Conservation (phyloP, 768 basidiomycete species). For the Xerocomellus chrysenteron region DNA sequence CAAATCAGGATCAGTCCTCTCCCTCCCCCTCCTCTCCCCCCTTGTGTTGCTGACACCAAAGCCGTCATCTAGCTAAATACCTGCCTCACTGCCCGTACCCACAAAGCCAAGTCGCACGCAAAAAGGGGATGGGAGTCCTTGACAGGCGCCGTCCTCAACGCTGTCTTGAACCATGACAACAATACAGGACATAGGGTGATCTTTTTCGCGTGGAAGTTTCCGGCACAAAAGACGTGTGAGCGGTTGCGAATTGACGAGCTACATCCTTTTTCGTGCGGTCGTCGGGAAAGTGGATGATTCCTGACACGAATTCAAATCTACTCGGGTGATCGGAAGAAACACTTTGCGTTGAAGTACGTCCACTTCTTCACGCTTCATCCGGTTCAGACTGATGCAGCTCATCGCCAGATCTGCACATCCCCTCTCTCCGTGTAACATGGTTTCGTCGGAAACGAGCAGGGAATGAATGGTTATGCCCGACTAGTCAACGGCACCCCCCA, state of each 20-base stretch:
- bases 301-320: not conserved
- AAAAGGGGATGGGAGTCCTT: too few species aligned
- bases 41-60: conserved; percentile 25
- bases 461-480: not conserved
- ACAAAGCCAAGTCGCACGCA: too few species aligned
- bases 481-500: not conserved
- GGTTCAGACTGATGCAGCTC: not conserved
- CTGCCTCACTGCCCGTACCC: too few species aligned
- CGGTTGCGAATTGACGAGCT: conserved; percentile 61
- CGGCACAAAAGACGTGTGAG: conserved; percentile 65
- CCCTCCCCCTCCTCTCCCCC: too few species aligned
- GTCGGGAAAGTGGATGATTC: not conserved
- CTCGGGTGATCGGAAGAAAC: conserved; percentile 32
- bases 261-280: conserved; percentile 9
- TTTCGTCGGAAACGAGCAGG: conserved; percentile 35
- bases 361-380: not conserved
- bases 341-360: conserved; percentile 54
- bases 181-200: conserved; percentile 53
- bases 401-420: conserved; percentile 59
- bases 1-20: too few species aligned
- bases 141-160: conserved; percentile 47
- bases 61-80: too few species aligned
- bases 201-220: conserved; percentile 79
- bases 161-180: conserved; percentile 44
- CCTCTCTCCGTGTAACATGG: conserved; percentile 67